A percentile compares a stretch with the other conserved stretches of the same genome.
These are phyloP conservation scores for Calonectria henricotiae DNA, from an alignment of 2,329 filamentous ascomycete genomes.

Conservation along the genomic window DNA sequence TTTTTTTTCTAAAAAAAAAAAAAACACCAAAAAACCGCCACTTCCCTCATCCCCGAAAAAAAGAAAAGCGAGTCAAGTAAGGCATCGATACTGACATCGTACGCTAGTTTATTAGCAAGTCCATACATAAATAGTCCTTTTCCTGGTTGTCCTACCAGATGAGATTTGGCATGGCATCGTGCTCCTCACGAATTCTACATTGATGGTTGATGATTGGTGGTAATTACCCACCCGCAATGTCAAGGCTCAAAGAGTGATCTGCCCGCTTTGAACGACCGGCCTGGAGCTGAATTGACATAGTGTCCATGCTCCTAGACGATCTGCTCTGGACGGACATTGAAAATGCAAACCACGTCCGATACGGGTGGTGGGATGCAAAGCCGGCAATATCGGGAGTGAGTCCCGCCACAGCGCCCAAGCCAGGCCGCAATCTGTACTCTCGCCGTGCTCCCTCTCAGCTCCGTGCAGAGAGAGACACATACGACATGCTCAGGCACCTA, in stretches of 20 bases:
- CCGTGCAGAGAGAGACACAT: conserved; percentile 37
- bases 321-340: conserved; percentile 13
- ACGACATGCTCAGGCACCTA: conserved; percentile 37
- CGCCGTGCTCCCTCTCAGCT: conserved; percentile 43
- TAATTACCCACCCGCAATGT: conserved; percentile 10
- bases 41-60: not conserved
- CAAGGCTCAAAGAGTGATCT: conserved; percentile 18
- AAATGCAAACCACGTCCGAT: conserved; percentile 19
- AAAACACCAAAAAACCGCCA: not conserved
- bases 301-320: conserved; percentile 25
- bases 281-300: conserved; percentile 27
- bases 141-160: conserved; percentile 6
- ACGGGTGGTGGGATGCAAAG: conserved; percentile 21
- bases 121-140: not conserved
- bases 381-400: conserved; percentile 41
- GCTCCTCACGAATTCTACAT: not conserved
- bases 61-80: not conserved
- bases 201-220: not conserved
- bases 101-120: not conserved
- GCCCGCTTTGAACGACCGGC: conserved; percentile 26
- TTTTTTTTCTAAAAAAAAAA: conserved; percentile 3
- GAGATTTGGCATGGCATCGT: conserved; percentile 10
- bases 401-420: conserved; percentile 42
- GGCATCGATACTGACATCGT: conserved; percentile 9
- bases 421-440: conserved; percentile 28